phyloP scores from a whole-genome alignment of 2,329 filamentous ascomycete species.

The Trichophyton rubrum region DNA sequence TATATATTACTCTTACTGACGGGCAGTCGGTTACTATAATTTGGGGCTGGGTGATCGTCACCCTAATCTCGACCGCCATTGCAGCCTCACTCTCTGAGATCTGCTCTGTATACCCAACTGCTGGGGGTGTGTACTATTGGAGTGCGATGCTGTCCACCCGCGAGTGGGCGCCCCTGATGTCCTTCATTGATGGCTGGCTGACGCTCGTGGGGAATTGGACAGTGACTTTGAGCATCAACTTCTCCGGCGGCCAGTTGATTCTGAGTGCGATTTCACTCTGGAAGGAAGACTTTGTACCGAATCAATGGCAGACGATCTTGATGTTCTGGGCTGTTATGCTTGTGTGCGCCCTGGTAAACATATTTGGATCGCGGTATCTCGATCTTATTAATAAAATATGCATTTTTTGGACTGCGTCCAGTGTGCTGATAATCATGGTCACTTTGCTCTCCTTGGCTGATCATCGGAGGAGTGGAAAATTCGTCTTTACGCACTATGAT shows the following conservation, averaged over 20 bases:
- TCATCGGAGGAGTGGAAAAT: slow-evolving; percentile 43
- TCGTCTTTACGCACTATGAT: slow-evolving; percentile 58
- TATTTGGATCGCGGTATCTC: slow-evolving; percentile 50
- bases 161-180: slow-evolving; percentile 54
- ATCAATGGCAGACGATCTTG: slow-evolving; percentile 56
- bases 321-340: slow-evolving; percentile 61
- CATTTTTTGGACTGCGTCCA: slow-evolving; percentile 57
- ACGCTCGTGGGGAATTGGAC: slow-evolving; percentile 66
- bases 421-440: slow-evolving; percentile 55
- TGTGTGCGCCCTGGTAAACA: slow-evolving; percentile 51
- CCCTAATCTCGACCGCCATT: slow-evolving; percentile 50
- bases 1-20: slow-evolving; percentile 56
- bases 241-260: slow-evolving; percentile 58
- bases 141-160: slow-evolving; percentile 55
- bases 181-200: slow-evolving; percentile 59
- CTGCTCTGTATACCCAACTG: slow-evolving; percentile 55
- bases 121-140: slow-evolving; percentile 60
- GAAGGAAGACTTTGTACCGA: slow-evolving; percentile 56
- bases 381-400: slow-evolving; percentile 61
- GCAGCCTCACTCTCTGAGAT: slow-evolving; percentile 57
- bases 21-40: slow-evolving; percentile 57
- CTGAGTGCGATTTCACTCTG: slow-evolving; percentile 56
- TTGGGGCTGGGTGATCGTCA: slow-evolving; percentile 58
- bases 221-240: slow-evolving; percentile 54
- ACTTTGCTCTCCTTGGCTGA: slow-evolving; percentile 51